A percentile compares a stretch with the other conserved stretches of the same genome.
These are phyloP conservation scores for Mortierella sp. DNA, from an alignment of 371 early-diverging fungal genomes.

Conservation along the genomic window DNA sequence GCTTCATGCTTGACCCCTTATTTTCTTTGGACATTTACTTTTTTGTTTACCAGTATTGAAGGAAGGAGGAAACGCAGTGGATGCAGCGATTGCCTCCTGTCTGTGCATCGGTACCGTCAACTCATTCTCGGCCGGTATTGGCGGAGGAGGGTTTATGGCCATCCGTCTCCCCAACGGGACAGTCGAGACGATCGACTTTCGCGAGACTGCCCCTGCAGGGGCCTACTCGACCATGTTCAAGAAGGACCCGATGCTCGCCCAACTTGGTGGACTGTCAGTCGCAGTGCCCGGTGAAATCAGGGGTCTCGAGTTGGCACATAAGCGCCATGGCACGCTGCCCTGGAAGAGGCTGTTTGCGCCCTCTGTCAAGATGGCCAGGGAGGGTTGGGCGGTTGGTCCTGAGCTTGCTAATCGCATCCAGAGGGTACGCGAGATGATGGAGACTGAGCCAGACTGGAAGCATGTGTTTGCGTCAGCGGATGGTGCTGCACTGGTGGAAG, in stretches of 20 bases:
- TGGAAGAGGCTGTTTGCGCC: constrained; percentile 93
- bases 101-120: constrained; percentile 96
- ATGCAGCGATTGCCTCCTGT: constrained; percentile 95
- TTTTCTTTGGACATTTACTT: neutral
- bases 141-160: constrained; percentile 99
- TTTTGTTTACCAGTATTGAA: constrained; percentile 74
- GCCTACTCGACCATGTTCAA: constrained; percentile 82
- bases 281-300: constrained; percentile 96
- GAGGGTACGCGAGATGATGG: constrained; percentile 57
- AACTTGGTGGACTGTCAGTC: constrained; percentile 85
- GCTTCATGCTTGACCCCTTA: neutral
- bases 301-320: constrained; percentile 90
- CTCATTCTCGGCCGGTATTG: constrained; percentile 96
- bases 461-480: constrained; percentile 76
- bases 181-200: constrained; percentile 78
- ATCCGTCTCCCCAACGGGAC: constrained; percentile 78
- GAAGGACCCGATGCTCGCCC: constrained; percentile 73
- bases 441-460: constrained; percentile 59
- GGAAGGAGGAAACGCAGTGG: constrained; percentile 97
- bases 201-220: constrained; percentile 94
- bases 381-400: constrained; percentile 82
- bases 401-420: constrained; percentile 71
- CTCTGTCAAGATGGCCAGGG: constrained; percentile 80
- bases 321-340: constrained; percentile 81
- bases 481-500: constrained; percentile 71